These are phyloP conservation scores for Termitomyces sp. DNA, from an alignment of 768 basidiomycete genomes.

Conservation along the genomic window DNA sequence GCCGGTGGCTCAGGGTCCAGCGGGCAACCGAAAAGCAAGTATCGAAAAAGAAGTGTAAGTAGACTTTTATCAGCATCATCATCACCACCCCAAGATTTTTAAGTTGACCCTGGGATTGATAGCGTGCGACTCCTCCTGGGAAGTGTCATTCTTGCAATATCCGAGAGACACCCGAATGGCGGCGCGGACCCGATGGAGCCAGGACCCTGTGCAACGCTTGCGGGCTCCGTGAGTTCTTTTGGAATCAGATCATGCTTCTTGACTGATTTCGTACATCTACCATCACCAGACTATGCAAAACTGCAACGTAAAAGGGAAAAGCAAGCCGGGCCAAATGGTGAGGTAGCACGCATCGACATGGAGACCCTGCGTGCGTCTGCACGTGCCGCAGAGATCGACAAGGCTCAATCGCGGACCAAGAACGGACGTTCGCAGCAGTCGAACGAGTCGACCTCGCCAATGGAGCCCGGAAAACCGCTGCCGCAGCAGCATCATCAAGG, in stretches of 20 bases:
- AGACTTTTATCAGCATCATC: conserved; percentile 2
- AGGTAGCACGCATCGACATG: conserved; percentile 60
- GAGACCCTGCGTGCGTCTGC: conserved; percentile 73
- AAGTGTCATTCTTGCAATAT: conserved; percentile 89
- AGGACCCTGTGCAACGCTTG: conserved; percentile 83
- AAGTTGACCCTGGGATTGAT: conserved; percentile 24
- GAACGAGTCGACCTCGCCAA: conserved; percentile 24
- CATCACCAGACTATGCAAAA: conserved; percentile 67
- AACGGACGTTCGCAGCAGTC: conserved; percentile 21
- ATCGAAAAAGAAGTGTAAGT: conserved; percentile 82
- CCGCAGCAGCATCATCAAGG: conserved; percentile 44
- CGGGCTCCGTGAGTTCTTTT: conserved; percentile 62
- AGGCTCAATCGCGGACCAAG: conserved; percentile 21
- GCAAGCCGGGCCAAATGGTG: conserved; percentile 47
- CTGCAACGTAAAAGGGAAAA: conserved; percentile 78
- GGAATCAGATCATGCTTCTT: neutral
- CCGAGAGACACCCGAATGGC: conserved; percentile 85
- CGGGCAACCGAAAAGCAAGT: conserved; percentile 71
- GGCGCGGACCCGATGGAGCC: conserved; percentile 80
- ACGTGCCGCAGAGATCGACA: conserved; percentile 48
- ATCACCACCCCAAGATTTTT: neutral
- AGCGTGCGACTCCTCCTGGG: conserved; percentile 83
- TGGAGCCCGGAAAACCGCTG: conserved; percentile 24
- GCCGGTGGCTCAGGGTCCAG: conserved; percentile 45
- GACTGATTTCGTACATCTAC: neutral